Base-by-base conservation (phyloP, 2,329 filamentous ascomycete species). In the Clarireedia paspali region DNA sequence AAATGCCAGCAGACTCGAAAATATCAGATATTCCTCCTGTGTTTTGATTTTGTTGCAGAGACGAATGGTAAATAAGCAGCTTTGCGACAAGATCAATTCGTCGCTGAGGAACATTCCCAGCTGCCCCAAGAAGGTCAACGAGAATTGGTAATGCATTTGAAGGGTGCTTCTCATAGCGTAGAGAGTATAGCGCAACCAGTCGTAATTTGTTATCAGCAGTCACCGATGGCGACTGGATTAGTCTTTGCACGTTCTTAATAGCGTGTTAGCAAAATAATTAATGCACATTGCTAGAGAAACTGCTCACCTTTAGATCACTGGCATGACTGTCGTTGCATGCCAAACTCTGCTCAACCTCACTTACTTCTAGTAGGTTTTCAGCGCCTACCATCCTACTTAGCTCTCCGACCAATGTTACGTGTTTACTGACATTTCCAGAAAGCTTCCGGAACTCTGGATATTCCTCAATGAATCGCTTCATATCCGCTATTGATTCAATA, bases 381-480 rank as follows among this genome's bases (percentile, higher is more conserved):
- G 87, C 83, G 6, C 87, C 88, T 14, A 99, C 91, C 55, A 89
- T 83, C 56, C 92, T 82, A 70, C 91, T 96, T 42, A 99, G 78
- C 69, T 99, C 95, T 0, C 91, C 91, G 23, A 99, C 94, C 23
- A 99, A 76, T 0, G 94, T 96, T 56, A 99, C 95, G 69, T 99
- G 94, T 70, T 99, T 99, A 74, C 91, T 97, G 53, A 99, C 94
- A 64, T 99, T 99, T 39, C 94, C 91, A 1, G 94, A 96, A 1
- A 99, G 82, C 67, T 96, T 95, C 57, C 94, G 85, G 71, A 99
- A 99, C 70, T 99, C 94, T 2, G 94, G 94, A 68, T 97, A 99
- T 67, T 99, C 94, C 71, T 99, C 94, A 55, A 99, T 95, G 66
- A 99, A 99, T 45, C 91, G 89, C 72, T 99, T 99, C 95, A 99